These are phyloP conservation scores for Fragaria nilgerrensis DNA, from an alignment of 306 rosid species.

Conservation along the genomic window DNA sequence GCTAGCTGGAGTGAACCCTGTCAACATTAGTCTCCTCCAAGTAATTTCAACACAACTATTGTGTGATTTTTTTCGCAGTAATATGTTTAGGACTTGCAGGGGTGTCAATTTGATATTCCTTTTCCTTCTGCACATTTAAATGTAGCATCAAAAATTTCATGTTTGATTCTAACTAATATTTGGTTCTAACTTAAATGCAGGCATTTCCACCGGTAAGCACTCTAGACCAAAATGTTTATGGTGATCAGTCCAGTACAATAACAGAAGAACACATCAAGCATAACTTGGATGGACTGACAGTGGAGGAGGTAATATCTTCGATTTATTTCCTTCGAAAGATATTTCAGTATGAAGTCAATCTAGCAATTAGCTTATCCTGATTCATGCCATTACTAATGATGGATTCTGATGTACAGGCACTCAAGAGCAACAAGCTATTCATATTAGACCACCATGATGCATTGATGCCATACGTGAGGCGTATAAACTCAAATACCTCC, in stretches of 20 bases:
- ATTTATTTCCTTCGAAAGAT: background rate
- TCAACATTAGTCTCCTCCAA: constrained; percentile 46
- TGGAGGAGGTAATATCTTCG: constrained; percentile 44
- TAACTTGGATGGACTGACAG: constrained; percentile 52
- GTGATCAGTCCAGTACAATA: constrained; percentile 56
- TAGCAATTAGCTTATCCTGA: background rate
- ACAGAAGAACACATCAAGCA: constrained; percentile 41
- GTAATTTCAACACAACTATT: constrained; percentile 30
- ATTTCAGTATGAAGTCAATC: background rate
- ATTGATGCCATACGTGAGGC: constrained; percentile 53
- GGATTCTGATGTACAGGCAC: constrained; percentile 43
- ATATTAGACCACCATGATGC: constrained; percentile 68
- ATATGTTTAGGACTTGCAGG: background rate
- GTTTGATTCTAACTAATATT: background rate
- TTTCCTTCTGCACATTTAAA: background rate
- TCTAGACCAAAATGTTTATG: constrained; percentile 48
- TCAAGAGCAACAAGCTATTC: constrained; percentile 47
- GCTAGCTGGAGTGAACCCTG: constrained; percentile 77
- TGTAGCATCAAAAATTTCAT: background rate
- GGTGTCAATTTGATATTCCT: background rate
- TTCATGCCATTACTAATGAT: background rate
- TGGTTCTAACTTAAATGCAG: constrained; percentile 31
- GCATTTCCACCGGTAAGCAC: constrained; percentile 71
- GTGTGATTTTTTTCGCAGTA: background rate
- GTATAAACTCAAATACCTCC: constrained; percentile 36